These are phyloP conservation scores for cucumber (Cucumis sativus) DNA, from an alignment of 306 rosid species.

Conservation along the genomic window DNA sequence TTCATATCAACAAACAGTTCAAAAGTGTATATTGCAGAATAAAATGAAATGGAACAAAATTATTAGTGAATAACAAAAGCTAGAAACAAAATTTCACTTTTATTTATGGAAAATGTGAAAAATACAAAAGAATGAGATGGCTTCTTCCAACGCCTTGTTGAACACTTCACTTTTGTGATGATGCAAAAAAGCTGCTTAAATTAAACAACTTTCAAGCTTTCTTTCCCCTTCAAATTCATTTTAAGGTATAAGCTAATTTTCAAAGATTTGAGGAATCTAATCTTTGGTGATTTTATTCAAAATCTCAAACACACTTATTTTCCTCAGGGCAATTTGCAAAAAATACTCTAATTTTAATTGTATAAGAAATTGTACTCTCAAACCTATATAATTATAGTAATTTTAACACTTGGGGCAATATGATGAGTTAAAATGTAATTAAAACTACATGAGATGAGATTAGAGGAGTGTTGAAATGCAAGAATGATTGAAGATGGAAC, in stretches of 20 bases:
- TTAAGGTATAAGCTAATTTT: neutral
- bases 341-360: too few relatives aligned
- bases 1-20: neutral
- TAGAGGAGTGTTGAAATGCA: too few relatives aligned
- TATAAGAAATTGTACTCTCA: too few relatives aligned
- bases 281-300: neutral
- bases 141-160: neutral
- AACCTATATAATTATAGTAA: too few relatives aligned
- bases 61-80: neutral
- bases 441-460: too few relatives aligned
- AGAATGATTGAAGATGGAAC: too few relatives aligned
- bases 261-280: neutral
- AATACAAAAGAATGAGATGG: neutral
- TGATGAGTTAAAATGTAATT: too few relatives aligned
- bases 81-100: neutral
- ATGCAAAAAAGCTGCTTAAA: neutral
- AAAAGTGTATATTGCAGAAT: neutral
- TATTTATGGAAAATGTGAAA: neutral
- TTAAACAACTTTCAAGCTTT: neutral
- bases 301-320: neutral
- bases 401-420: too few relatives aligned
- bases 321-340: too few relatives aligned
- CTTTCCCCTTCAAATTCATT: neutral
- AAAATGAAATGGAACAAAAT: neutral
- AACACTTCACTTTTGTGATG: neutral